Evolutionary conservation across 2,329 filamentous ascomycete species (phyloP), one percentile per base, ranked within the genome.

Genomic region (Diaporthe ampelina): DNA sequence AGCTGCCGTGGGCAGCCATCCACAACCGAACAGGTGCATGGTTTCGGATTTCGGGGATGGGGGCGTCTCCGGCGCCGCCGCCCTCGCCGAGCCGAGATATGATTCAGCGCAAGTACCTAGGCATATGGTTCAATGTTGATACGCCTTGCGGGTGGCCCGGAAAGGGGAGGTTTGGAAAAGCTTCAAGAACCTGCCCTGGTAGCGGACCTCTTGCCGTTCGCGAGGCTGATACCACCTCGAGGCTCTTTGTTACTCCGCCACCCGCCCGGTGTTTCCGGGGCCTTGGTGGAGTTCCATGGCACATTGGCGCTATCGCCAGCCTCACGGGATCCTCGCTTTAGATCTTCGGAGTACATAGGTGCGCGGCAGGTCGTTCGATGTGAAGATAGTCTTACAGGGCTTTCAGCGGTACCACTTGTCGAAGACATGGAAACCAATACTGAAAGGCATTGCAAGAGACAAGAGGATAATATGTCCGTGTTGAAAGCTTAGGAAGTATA

Each of bases 41-140:
- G 40, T 45, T 35, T 67, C 63, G 63, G 63, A 24, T 37, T 35
- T 67, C 43, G 61, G 54, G 61, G 29, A 50, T 15, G n/a, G 19
- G 19, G 15, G 32, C 63, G 24, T 67, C 45, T 37, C 45, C 29
- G 29, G 37, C 1, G 37, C 10, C 37, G 63, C 29, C 29, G 9
- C 26, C n/a, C 9, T 37, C 40, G 26, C 3, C 61, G 21, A 52
- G 21, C 19, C 32, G 26, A 29, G 24, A 6, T 3, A 9, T 19
- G 6, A 9, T 29, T 9, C 15, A 61, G 21, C n/a, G 26, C 21
- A 35, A 35, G 21, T 7, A 40, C n/a, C 13, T 35, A 13, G 11
- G 10, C 2, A 40, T 40, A 13, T 40, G 15, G 29, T 32, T 32
- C 29, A 32, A 7, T 3, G 7, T 8, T 21, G 21, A 21, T 10